Base-by-base conservation (phyloP, 106 monocot genomes). In the Phalaenopsis aphrodite region DNA sequence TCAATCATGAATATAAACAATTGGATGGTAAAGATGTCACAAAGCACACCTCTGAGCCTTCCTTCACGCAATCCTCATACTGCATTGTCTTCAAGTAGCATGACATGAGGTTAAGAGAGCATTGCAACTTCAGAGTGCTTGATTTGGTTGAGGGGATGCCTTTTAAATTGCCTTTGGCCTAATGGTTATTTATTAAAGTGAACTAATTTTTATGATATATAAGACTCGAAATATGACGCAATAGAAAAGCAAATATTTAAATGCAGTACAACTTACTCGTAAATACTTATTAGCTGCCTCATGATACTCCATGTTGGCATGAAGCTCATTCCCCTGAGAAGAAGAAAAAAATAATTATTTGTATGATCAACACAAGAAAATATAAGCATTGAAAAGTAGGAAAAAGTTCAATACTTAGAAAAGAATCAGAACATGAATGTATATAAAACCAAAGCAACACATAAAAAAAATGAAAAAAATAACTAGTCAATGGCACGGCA, bases 81-180 rank as follows among this genome's bases (percentile, higher is more conserved):
- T 89, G 88, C 77, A 83, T 81, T 75, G 84, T 91, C 83, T 91
- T 94, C 79, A 99, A 83, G 68, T 91, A 99, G 80, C 99, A 99
- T 48, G 94, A 94, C 99, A 99, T 99, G 41, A 99, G 81, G 84
- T 99, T 99, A 61, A 95, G 91, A 46, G 94, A 89, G 73, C 99
- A 99, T 84, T 91, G 91, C 81, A 88, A 79, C 80, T 87, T 93
- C 56, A 99, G 91, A 73, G 87, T 91, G 81, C 78, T 82, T 30
- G 83, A 88, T 42, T 83, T 81, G n/a, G 89, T 79, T 7, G 77
- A 71, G 42, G 91, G 95, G 36, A 99, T 77, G 75, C 75, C 91
- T 79, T 86, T 91, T 81, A 99, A 83, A 69, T 95, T 99, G 83
- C 91, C 90, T 79, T 95, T 99, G 30, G 92, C 99, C 94, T 99